Evolutionary conservation across 192 early-diverging fungal species (phyloP).

Genomic region (Coemansia erecta): DNA sequence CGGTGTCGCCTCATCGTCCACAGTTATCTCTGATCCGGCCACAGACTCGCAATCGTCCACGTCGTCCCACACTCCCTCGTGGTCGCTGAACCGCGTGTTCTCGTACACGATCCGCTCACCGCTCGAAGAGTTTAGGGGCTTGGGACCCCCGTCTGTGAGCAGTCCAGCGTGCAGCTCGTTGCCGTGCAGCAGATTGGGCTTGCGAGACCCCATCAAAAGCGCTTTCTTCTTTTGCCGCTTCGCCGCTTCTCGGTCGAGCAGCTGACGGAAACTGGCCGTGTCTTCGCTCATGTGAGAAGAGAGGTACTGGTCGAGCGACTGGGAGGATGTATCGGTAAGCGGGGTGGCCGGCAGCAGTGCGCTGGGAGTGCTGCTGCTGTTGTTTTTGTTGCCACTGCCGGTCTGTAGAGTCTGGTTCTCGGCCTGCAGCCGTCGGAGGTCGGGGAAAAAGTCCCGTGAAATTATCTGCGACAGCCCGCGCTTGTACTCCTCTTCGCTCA

Average conservation of each 20-base stretch:
- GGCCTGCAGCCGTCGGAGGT: constrained; percentile 7
- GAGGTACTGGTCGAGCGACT: constrained; percentile 19
- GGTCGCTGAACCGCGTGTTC: constrained; percentile 28
- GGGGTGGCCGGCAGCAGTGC: neutral
- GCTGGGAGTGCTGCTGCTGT: neutral
- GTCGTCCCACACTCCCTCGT: neutral
- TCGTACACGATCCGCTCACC: constrained; percentile 19
- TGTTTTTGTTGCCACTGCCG: neutral
- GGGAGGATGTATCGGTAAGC: neutral
- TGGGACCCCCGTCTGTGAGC: constrained; percentile 9
- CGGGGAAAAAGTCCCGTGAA: constrained; percentile 42
- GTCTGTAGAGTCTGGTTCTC: constrained; percentile 4
- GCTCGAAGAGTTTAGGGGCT: neutral
- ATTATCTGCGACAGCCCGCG: constrained; percentile 22
- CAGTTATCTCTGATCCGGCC: neutral
- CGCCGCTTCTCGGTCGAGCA: constrained; percentile 11
- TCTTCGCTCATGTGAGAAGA: constrained; percentile 31
- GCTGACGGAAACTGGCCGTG: constrained; percentile 31
- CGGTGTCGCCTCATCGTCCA: constrained; percentile 19
- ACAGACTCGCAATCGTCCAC: constrained; percentile 14
- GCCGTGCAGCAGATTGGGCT: no score
- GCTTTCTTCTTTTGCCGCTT: neutral
- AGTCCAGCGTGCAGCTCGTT: constrained; percentile 16
- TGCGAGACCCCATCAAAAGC: no score
- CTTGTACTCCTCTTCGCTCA: constrained; percentile 29